Evolutionary conservation across 768 basidiomycete species (phyloP).

Genomic region (Russula virescens): DNA sequence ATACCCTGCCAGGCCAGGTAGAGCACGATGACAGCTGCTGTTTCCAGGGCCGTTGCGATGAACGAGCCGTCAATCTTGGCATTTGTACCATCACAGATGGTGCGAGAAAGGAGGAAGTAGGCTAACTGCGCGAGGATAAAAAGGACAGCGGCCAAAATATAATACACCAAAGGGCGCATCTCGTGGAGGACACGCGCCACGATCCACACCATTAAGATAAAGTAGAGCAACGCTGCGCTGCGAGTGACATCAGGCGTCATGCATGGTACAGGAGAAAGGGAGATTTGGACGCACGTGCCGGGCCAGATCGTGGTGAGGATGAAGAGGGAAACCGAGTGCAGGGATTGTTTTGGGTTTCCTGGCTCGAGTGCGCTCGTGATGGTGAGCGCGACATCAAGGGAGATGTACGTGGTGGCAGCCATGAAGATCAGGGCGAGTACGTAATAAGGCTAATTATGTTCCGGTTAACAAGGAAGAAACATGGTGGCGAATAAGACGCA

Average conservation of each 20-base stretch:
- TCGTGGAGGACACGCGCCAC: constrained; percentile 74
- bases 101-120: constrained; percentile 73
- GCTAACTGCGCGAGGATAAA: constrained; percentile 79
- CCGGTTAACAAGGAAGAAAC: neutral
- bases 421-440: constrained; percentile 56
- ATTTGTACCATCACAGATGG: constrained; percentile 66
- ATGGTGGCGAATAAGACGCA: constrained; percentile 34
- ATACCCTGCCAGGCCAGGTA: constrained; percentile 84
- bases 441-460: constrained; percentile 49
- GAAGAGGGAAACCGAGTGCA: constrained; percentile 73
- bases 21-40: constrained; percentile 58
- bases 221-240: constrained; percentile 64
- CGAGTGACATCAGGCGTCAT: neutral
- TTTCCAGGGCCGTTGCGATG: constrained; percentile 79
- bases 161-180: constrained; percentile 72
- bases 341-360: constrained; percentile 46
- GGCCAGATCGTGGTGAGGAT: constrained; percentile 79
- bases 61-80: constrained; percentile 81
- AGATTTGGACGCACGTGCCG: constrained; percentile 47
- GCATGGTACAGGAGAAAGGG: neutral
- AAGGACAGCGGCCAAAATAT: constrained; percentile 62
- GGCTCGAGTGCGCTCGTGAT: constrained; percentile 58
- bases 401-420: constrained; percentile 72
- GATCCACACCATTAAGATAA: constrained; percentile 74
- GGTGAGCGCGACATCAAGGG: constrained; percentile 72